Evolutionary conservation across 2,329 filamentous ascomycete species (phyloP), one percentile per base, ranked within the genome.

Genomic region (Fusarium sp.): DNA sequence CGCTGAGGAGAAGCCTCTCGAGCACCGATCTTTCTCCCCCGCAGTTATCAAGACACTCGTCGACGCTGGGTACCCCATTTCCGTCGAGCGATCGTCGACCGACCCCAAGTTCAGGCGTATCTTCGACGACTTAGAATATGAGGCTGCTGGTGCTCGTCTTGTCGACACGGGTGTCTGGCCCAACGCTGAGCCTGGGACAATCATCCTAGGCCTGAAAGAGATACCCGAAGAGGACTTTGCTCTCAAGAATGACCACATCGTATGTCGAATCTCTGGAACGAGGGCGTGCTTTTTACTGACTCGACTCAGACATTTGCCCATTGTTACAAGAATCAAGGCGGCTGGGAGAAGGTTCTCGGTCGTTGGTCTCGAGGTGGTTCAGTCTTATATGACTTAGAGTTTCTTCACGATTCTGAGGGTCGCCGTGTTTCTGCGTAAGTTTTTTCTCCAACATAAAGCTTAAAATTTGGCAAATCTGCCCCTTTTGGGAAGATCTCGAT

Each of bases 301-400:
- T 20, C 26, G 14, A 4, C 20, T 9, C 10, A 69, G 70, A 89
- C 92, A 77, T 94, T 95, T 79, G 89, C 89, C 42, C 92, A 94
- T 81, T 92, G 90, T 83, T 94, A 91, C 85, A 94, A 95, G 87
- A 84, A 89, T 75, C 94, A 96, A 84, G 89, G 85, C 34, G 92
- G 92, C 34, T 98, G 94, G 94, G 90, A 94, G 66, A 88, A 89
- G 47, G 93, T 94, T 11, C 89, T 98, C n/a, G 87, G 90, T 65
- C 89, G 95, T 63, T 98, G 95, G 82, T 89, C 93, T 34, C 88
- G 90, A 30, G 94, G 94, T 66, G 75, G 75, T 9, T 77, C 73
- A 11, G 50, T 75, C 13, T 89, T 98, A 20, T 89, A 95, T 67
- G 95, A 98, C 79, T 88, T 98, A 42, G 95, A 98, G 81, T 98